A percentile compares a stretch with the other conserved stretches of the same genome.
Evolutionary conservation across 1,139 yeast genomes (phyloP).

Genomic region (Saccharomyces hybrid): DNA sequence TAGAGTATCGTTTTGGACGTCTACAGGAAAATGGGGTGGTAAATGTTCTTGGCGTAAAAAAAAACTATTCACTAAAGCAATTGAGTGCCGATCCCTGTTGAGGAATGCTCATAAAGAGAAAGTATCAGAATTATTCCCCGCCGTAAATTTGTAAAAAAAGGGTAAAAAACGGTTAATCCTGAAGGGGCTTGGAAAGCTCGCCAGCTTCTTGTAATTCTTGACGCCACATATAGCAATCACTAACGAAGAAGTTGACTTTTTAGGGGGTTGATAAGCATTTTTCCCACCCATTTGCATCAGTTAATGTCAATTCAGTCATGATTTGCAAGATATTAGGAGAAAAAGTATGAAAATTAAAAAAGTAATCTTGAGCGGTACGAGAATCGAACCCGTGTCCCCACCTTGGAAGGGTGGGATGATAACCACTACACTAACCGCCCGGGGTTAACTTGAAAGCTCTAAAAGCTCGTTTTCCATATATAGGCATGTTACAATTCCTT

Average conservation of each 20-base stretch:
- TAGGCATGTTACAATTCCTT: no score
- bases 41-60: background rate
- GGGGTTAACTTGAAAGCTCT: background rate
- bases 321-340: no score
- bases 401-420: constrained; percentile 36
- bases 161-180: background rate
- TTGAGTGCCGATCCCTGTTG: background rate
- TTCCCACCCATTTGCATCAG: no score
- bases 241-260: no score
- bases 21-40: background rate
- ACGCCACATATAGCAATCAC: no score
- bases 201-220: background rate
- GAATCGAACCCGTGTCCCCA: constrained; percentile 36
- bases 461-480: no score
- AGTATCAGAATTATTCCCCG: background rate
- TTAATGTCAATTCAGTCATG: no score
- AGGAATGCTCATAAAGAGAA: background rate
- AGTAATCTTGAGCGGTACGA: constrained; percentile 32
- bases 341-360: no score
- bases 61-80: background rate
- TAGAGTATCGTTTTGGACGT: background rate
- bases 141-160: background rate
- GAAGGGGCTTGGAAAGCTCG: background rate
- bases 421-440: constrained; percentile 36
- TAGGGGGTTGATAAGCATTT: no score